A percentile compares a stretch with the other conserved stretches of the same genome.
Conservation (phyloP, 2,329 filamentous ascomycete genomes). For the Coniochaeta prunicola region DNA sequence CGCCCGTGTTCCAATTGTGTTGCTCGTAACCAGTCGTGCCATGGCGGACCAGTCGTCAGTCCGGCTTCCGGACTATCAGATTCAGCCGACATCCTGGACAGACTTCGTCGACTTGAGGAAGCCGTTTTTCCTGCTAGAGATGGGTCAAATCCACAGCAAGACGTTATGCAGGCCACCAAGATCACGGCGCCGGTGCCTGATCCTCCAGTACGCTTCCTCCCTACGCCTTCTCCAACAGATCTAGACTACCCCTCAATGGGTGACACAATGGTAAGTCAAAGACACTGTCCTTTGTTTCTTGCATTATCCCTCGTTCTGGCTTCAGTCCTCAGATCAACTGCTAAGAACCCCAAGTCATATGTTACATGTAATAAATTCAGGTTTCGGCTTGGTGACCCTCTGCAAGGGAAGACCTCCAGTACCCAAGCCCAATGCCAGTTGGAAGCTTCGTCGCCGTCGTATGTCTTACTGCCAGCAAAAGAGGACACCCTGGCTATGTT, state of each 20-base stretch:
- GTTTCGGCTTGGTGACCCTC: constrained; percentile 4
- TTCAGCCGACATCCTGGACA: constrained; percentile 12
- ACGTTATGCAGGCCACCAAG: not conserved
- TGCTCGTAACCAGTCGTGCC: constrained; percentile 17
- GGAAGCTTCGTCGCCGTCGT: not conserved
- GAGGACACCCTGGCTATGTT: constrained; percentile 18
- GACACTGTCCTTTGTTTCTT: not conserved
- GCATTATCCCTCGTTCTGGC: not conserved
- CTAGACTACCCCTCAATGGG: constrained; percentile 4
- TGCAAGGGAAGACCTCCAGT: not conserved
- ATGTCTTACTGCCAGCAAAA: constrained; percentile 12
- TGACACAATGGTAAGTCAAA: constrained; percentile 3
- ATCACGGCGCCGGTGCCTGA: not conserved
- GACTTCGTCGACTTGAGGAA: constrained; percentile 18
- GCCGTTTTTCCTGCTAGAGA: constrained; percentile 14
- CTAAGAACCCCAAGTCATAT: not conserved
- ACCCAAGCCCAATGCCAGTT: not conserved
- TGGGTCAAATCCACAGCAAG: not conserved
- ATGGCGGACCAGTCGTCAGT: constrained; percentile 6
- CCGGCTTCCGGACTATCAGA: not conserved
- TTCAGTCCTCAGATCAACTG: not conserved
- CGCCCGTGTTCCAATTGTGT: constrained; percentile 20
- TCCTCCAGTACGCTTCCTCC: not conserved
- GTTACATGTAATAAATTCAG: constrained; percentile 4
- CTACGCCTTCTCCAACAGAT: not conserved